Base-by-base conservation (phyloP, 2,329 filamentous ascomycete genomes). In the Harringtonia lauricola region DNA sequence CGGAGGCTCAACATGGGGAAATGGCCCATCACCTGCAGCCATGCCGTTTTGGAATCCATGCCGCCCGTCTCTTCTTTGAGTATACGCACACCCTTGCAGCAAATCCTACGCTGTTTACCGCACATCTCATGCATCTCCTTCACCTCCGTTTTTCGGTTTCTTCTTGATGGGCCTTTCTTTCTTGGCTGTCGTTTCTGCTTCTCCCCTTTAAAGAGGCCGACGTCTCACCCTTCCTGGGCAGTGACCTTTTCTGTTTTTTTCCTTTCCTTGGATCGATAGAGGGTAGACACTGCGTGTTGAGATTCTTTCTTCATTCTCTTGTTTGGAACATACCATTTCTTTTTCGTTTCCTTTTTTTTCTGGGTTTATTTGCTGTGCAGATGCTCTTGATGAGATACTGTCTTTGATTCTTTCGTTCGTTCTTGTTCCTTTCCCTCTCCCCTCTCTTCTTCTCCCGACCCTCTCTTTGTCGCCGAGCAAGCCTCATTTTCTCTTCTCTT, bases 401-500 rank as follows among this genome's bases (percentile, higher is more conserved):
- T 26, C 24, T 7, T 26, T 26, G 24, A 6, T 26, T 6, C 13
- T 29, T 29, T 39, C n/a, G 13, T 29, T 39, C 17, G 17, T 29
- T 41, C 30, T 22, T 15, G 7, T 15, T 41, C 29, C 26, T 34
- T 34, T 41, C 13, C 34, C 21, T 41, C 26, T 26, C 15, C 13
- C 24, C 21, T 40, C 37, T 45, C 31, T 36, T 8, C 15, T 44
- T 28, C 24, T n/a, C n/a, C n/a, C n/a, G n/a, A n/a, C n/a, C n/a
- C n/a, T n/a, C n/a, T n/a, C n/a, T 19, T 39, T 28, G 18, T 40
- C 28, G 26, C 31, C 28, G 28, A 8, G 28, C 8, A 29, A 29
- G 28, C 29, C 24, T 26, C 10, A 26, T 26, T 26, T 10, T 10
- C 24, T 31, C n/a, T 18, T 40, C 21, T 15, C 30, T 24, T 17